phyloP scores from a whole-genome alignment of 1,284 basidiomycete species.

The Fomitopsis palustris region DNA sequence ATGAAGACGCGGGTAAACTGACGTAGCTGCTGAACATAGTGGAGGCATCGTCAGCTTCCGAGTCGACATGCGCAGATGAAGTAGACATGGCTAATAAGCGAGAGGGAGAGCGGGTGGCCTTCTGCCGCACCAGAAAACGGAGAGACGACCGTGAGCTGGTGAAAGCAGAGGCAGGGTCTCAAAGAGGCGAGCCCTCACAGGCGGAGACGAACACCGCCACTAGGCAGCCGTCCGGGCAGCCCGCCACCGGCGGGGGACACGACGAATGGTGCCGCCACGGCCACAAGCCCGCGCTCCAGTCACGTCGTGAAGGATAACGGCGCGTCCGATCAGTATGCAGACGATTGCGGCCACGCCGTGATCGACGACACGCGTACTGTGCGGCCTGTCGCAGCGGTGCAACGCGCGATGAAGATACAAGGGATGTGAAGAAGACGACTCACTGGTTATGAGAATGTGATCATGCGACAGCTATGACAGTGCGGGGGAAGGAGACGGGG shows the following conservation, averaged over 20 bases:
- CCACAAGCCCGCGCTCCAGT: conserved; percentile 12
- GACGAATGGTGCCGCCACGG: not conserved
- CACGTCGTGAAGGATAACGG: conserved; percentile 15
- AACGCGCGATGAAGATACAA: not conserved
- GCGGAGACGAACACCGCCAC: conserved; percentile 1
- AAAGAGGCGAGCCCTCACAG: not conserved
- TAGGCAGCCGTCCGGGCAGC: not conserved
- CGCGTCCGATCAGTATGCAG: conserved; percentile 22
- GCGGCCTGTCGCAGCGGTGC: not conserved
- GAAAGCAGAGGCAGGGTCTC: not conserved
- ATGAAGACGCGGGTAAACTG: conserved; percentile 37
- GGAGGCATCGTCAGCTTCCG: conserved; percentile 22
- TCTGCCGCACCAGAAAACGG: not conserved
- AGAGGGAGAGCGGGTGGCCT: not conserved
- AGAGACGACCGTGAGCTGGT: not conserved
- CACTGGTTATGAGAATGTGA: conserved; percentile 32
- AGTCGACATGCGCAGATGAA: not conserved
- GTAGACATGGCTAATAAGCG: conserved; percentile 10
- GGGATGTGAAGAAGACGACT: conserved; percentile 25
- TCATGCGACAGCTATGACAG: conserved; percentile 31
- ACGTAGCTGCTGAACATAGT: conserved; percentile 40
- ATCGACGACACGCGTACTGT: not conserved
- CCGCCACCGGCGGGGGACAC: not conserved
- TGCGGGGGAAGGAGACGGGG: conserved; percentile 27
- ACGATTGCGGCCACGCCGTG: not conserved